Evolutionary conservation across 306 rosid genomes (phyloP).

Genomic region (Begonia loranthoides): DNA sequence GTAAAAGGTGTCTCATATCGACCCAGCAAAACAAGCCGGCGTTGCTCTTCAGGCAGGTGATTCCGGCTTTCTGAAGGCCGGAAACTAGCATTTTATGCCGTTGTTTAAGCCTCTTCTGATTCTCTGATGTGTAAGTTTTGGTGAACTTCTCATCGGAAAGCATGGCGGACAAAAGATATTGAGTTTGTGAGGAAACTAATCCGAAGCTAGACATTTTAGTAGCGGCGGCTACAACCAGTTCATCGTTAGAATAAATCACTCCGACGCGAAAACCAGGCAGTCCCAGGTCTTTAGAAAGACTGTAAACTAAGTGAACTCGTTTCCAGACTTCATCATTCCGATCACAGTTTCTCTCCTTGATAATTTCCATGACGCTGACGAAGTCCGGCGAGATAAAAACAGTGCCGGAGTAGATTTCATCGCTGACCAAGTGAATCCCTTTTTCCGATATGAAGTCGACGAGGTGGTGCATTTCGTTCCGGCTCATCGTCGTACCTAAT

Average conservation of each 20-base stretch:
- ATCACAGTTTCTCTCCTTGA: slow-evolving; percentile 22
- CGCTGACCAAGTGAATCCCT: slow-evolving; percentile 53
- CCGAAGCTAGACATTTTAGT: slow-evolving; percentile 76
- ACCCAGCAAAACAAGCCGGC: slow-evolving; percentile 82
- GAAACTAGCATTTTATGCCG: slow-evolving; percentile 45
- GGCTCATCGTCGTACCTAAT: slow-evolving; percentile 46
- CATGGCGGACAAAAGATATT: slow-evolving; percentile 60
- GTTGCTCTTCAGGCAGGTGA: slow-evolving; percentile 55
- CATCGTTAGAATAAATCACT: slow-evolving; percentile 62
- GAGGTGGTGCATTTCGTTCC: slow-evolving; percentile 31
- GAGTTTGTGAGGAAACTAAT: slow-evolving; percentile 66
- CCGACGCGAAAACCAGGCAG: slow-evolving; percentile 73
- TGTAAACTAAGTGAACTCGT: slow-evolving; percentile 50
- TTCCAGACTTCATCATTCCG: slow-evolving; percentile 5
- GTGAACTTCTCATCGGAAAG: slow-evolving; percentile 46
- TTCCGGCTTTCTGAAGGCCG: slow-evolving; percentile 43
- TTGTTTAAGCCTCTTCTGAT: slow-evolving; percentile 38
- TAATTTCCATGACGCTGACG: slow-evolving; percentile 41
- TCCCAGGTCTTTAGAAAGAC: slow-evolving; percentile 73
- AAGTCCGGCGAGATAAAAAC: slow-evolving; percentile 39
- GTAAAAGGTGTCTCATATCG: slow-evolving; percentile 44
- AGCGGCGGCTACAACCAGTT: slow-evolving; percentile 53
- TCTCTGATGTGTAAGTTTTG: slow-evolving; percentile 26
- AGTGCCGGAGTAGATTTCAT: slow-evolving; percentile 61
- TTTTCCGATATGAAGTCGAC: slow-evolving; percentile 36